A percentile compares a stretch with the other conserved stretches of the same genome.
Evolutionary conservation across 1,284 basidiomycete species (phyloP).

Genomic region (Sanghuangporus baumii): DNA sequence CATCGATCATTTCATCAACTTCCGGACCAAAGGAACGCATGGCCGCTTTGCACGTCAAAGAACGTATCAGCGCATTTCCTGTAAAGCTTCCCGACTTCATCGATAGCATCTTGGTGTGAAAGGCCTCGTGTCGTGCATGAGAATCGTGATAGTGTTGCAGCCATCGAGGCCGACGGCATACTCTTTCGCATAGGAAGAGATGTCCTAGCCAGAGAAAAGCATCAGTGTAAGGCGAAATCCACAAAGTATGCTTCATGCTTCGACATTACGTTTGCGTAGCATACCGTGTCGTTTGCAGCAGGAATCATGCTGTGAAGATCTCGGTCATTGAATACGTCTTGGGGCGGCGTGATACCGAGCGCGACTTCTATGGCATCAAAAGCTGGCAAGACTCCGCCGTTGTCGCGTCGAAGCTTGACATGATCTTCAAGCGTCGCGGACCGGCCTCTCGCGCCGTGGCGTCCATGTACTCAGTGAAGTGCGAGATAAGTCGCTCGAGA

Average conservation of each 20-base stretch:
- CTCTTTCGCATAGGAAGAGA: slow-evolving; percentile 43
- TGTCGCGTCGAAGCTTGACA: slow-evolving; percentile 33
- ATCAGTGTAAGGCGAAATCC: not conserved
- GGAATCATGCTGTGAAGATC: slow-evolving; percentile 31
- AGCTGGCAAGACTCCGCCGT: slow-evolving; percentile 33
- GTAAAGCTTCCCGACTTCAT: slow-evolving; percentile 37
- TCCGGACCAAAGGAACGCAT: slow-evolving; percentile 1
- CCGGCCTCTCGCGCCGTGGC: slow-evolving; percentile 33
- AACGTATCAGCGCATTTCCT: slow-evolving; percentile 49
- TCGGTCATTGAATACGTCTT: slow-evolving; percentile 31
- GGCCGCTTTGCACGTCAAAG: slow-evolving; percentile 40
- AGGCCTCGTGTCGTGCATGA: slow-evolving; percentile 50
- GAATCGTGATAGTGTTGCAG: slow-evolving; percentile 57
- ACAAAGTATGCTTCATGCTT: not conserved
- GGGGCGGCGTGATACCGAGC: slow-evolving; percentile 36
- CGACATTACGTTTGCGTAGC: slow-evolving; percentile 37
- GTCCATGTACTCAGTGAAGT: slow-evolving; percentile 31
- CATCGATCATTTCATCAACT: slow-evolving; percentile 34
- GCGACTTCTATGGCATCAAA: slow-evolving; percentile 35
- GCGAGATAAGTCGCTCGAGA: slow-evolving; percentile 29
- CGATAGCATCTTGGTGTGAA: slow-evolving; percentile 51
- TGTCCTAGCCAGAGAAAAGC: slow-evolving; percentile 27
- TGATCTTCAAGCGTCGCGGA: slow-evolving; percentile 29
- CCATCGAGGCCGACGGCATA: slow-evolving; percentile 60
- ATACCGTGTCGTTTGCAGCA: slow-evolving; percentile 37